phyloP scores from a whole-genome alignment of 805 yeast species.

The Maudiozyma turicensis region DNA sequence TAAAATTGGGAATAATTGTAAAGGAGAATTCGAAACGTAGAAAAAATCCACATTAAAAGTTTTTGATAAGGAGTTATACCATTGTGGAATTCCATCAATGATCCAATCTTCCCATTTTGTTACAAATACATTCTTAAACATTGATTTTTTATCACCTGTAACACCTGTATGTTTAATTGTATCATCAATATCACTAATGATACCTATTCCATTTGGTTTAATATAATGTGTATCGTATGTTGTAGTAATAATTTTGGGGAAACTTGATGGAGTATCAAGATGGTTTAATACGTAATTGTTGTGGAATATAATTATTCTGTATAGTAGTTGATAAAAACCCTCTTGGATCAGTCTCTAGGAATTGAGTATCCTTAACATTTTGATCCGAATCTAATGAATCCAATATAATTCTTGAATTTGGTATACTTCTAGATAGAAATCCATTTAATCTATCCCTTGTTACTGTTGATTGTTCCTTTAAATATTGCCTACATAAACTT shows the following conservation, averaged over 20 bases:
- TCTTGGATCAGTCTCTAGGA: slow-evolving; percentile 44
- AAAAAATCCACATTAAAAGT: slow-evolving; percentile 52
- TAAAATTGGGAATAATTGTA: slow-evolving; percentile 64
- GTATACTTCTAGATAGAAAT: slow-evolving; percentile 59
- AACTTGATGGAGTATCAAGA: slow-evolving; percentile 18
- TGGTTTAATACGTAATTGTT: slow-evolving; percentile 10
- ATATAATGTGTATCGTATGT: slow-evolving; percentile 13
- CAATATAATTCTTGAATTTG: slow-evolving; percentile 45
- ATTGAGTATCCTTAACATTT: background rate
- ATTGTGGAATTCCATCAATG: slow-evolving; percentile 62
- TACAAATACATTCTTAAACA: slow-evolving; percentile 69
- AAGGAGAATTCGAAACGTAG: slow-evolving; percentile 93
- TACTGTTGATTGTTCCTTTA: slow-evolving; percentile 8
- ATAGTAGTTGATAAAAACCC: slow-evolving; percentile 57
- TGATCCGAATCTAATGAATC: slow-evolving; percentile 27
- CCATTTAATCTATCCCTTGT: slow-evolving; percentile 50
- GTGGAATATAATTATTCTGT: slow-evolving; percentile 49
- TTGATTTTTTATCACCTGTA: slow-evolving; percentile 72
- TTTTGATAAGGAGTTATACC: slow-evolving; percentile 49
- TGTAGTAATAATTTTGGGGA: slow-evolving; percentile 7
- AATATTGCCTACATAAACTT: slow-evolving; percentile 53
- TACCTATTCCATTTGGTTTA: slow-evolving; percentile 43
- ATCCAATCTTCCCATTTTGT: slow-evolving; percentile 57
- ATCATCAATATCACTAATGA: slow-evolving; percentile 91
- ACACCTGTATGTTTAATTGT: slow-evolving; percentile 89